Evolutionary conservation across 2,329 filamentous ascomycete genomes (phyloP).

Genomic region (Stylonectria norvegica): DNA sequence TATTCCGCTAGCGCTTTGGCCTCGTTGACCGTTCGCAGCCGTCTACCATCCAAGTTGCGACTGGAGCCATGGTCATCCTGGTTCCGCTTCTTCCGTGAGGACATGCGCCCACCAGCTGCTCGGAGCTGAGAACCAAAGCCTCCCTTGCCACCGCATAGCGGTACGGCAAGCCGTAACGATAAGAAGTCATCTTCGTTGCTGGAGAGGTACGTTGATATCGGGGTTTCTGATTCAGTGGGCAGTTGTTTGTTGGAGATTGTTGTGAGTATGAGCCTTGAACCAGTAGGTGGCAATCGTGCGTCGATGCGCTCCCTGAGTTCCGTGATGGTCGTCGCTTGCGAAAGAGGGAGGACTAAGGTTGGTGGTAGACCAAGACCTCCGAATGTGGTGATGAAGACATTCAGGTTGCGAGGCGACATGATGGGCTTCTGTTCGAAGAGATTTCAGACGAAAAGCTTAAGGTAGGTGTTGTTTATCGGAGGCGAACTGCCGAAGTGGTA

Average conservation of each 20-base stretch:
- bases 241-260: slow-evolving; percentile 76
- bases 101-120: slow-evolving; percentile 97
- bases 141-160: slow-evolving; percentile 89
- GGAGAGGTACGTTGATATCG: slow-evolving; percentile 61
- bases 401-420: slow-evolving; percentile 62
- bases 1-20: slow-evolving; percentile 95
- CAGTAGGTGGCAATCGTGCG: slow-evolving; percentile 56
- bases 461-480: too few relatives aligned
- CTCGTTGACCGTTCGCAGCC: slow-evolving; percentile 87
- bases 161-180: slow-evolving; percentile 74
- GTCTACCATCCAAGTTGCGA: slow-evolving; percentile 86
- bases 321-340: slow-evolving; percentile 60
- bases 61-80: slow-evolving; percentile 86
- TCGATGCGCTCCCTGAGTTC: slow-evolving; percentile 64
- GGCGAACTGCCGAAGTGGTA: too few relatives aligned
- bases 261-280: slow-evolving; percentile 69
- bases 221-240: slow-evolving; percentile 46
- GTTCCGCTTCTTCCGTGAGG: slow-evolving; percentile 82
- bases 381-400: slow-evolving; percentile 82
- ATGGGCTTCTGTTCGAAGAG: slow-evolving; percentile 2
- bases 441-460: too few relatives aligned
- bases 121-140: slow-evolving; percentile 97
- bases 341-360: slow-evolving; percentile 75
- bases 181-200: slow-evolving; percentile 63
- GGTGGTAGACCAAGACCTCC: slow-evolving; percentile 76